Evolutionary conservation across 352 stramenopile species (phyloP).

Genomic region (Phytophthora rubi): DNA sequence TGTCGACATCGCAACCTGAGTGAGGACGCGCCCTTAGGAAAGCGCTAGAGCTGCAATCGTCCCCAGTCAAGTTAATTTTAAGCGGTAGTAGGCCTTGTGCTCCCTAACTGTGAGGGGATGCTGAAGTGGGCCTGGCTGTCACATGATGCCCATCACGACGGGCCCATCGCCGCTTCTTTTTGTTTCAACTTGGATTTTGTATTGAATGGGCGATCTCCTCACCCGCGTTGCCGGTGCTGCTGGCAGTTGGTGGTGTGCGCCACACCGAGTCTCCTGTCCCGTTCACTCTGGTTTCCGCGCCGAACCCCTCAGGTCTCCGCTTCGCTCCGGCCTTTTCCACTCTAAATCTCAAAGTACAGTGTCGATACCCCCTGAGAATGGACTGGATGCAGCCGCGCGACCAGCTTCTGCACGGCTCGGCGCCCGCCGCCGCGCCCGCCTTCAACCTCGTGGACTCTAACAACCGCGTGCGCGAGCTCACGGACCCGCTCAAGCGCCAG

Average conservation of each 20-base stretch:
- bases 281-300: constrained; percentile 41
- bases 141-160: constrained; percentile 20
- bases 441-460: constrained; percentile 78
- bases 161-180: constrained; percentile 33
- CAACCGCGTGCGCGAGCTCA: constrained; percentile 77
- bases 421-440: constrained; percentile 45
- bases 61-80: too few relatives aligned
- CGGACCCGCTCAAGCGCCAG: constrained; percentile 47
- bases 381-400: constrained; percentile 67
- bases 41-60: not conserved
- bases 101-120: constrained; percentile 15
- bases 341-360: constrained; percentile 1
- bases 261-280: constrained; percentile 28
- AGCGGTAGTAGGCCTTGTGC: not conserved
- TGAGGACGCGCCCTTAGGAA: too few relatives aligned
- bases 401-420: constrained; percentile 41
- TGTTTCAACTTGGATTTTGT: constrained; percentile 25
- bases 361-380: constrained; percentile 34
- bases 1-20: too few relatives aligned
- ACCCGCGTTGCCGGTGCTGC: constrained; percentile 35
- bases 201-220: constrained; percentile 16
- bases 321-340: not conserved
- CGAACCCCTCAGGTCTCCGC: constrained; percentile 17
- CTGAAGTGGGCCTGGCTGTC: constrained; percentile 23
- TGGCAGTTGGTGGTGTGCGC: constrained; percentile 12